Conservation (phyloP, 2,329 filamentous ascomycete species). For the Fusarium heterosporum region DNA sequence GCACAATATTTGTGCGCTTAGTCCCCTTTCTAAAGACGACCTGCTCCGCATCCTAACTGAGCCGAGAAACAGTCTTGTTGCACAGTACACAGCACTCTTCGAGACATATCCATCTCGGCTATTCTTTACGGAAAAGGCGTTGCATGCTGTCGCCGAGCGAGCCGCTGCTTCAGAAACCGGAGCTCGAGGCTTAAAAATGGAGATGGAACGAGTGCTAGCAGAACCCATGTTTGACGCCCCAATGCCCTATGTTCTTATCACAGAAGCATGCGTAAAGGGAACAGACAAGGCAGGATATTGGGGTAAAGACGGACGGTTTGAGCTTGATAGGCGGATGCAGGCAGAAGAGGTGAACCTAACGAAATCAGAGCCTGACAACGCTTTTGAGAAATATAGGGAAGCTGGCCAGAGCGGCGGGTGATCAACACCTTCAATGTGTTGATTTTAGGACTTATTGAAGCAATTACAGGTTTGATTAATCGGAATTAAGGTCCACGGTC, state of each 20-base stretch:
- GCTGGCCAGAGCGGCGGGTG: slow-evolving; percentile 62
- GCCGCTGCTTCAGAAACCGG: slow-evolving; percentile 76
- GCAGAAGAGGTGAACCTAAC: slow-evolving; percentile 65
- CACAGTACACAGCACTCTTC: slow-evolving; percentile 91
- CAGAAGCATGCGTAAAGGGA: slow-evolving; percentile 74
- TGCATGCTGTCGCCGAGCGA: slow-evolving; percentile 82
- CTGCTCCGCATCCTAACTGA: slow-evolving; percentile 92
- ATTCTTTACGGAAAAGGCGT: slow-evolving; percentile 82
- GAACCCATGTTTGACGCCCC: slow-evolving; percentile 87
- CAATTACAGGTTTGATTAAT: slow-evolving; percentile 26
- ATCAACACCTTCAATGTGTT: slow-evolving; percentile 24
- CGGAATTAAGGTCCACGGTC: slow-evolving; percentile 26
- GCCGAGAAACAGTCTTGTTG: slow-evolving; percentile 86
- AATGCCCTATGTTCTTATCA: slow-evolving; percentile 79
- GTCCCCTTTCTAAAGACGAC: slow-evolving; percentile 74
- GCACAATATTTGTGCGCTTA: slow-evolving; percentile 88
- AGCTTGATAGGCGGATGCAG: slow-evolving; percentile 74
- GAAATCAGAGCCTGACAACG: slow-evolving; percentile 33
- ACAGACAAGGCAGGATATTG: slow-evolving; percentile 70
- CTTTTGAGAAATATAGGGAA: slow-evolving; percentile 59
- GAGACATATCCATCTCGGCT: slow-evolving; percentile 82
- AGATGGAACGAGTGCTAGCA: slow-evolving; percentile 81
- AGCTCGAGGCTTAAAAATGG: slow-evolving; percentile 80
- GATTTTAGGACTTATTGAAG: slow-evolving; percentile 25
- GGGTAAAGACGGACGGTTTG: slow-evolving; percentile 77